Conservation (phyloP, 2,329 filamentous ascomycete species). For the Aspergillus awamori region DNA sequence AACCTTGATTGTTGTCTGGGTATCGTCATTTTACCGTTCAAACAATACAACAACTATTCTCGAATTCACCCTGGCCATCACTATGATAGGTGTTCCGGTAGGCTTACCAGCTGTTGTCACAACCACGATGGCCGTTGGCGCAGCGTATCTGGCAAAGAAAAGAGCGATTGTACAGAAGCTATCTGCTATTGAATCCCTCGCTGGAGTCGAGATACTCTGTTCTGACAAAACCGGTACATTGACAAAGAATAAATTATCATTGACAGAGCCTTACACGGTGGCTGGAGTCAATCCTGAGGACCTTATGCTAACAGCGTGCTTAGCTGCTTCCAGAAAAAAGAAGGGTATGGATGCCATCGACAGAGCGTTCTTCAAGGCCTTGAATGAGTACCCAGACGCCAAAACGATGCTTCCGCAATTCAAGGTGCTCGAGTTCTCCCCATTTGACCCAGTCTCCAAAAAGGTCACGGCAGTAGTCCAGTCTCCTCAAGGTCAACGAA, state of each 20-base stretch:
- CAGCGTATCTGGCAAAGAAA: conserved; percentile 88
- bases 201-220: conserved; percentile 91
- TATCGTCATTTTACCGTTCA: conserved; percentile 84
- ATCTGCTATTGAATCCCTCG: conserved; percentile 86
- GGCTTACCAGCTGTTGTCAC: conserved; percentile 92
- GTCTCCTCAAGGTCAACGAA: conserved; percentile 79
- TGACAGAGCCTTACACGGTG: conserved; percentile 82
- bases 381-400: conserved; percentile 79
- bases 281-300: conserved; percentile 81
- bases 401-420: conserved; percentile 81
- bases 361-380: conserved; percentile 88
- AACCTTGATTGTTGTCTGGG: conserved; percentile 81
- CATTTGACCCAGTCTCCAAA: conserved; percentile 92
- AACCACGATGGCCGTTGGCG: conserved; percentile 92
- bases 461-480: conserved; percentile 85
- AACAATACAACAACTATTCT: conserved; percentile 79
- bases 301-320: conserved; percentile 87
- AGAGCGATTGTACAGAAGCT: conserved; percentile 93
- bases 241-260: conserved; percentile 91
- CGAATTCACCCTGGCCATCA: conserved; percentile 83
- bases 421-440: conserved; percentile 80
- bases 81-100: conserved; percentile 88
- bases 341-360: conserved; percentile 95
- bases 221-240: conserved; percentile 93
- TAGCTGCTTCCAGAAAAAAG: conserved; percentile 90